phyloP scores from a whole-genome alignment of 805 yeast genomes.

The Wickerhamiella domercqiae region DNA sequence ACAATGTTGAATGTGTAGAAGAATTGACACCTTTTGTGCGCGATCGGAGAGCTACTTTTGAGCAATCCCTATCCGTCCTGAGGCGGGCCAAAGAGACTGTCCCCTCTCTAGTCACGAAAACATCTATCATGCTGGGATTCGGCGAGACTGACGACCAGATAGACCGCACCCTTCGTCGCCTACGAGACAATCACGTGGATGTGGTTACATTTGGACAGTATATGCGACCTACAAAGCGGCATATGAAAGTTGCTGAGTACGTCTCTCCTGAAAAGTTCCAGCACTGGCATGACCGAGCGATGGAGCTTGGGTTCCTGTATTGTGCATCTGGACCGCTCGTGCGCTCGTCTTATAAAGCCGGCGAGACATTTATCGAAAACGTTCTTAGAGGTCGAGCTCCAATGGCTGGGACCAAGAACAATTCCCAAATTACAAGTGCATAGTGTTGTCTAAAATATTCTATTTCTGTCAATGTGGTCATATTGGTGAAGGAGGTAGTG shows the following conservation, averaged over 20 bases:
- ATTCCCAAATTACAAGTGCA: background rate
- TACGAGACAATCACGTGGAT: constrained; percentile 67
- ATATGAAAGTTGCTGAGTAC: constrained; percentile 94
- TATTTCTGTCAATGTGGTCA: background rate
- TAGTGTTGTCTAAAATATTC: constrained; percentile 23
- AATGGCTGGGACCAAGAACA: constrained; percentile 21
- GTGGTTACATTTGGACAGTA: constrained; percentile 98
- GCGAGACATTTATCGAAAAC: constrained; percentile 93
- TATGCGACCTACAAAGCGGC: constrained; percentile 97
- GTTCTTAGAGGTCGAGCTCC: constrained; percentile 33
- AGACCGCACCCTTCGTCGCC: constrained; percentile 54
- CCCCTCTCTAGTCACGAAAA: constrained; percentile 70
- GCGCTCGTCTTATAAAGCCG: constrained; percentile 94
- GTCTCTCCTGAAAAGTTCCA: constrained; percentile 89
- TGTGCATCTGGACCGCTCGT: constrained; percentile 97
- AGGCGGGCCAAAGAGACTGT: constrained; percentile 64
- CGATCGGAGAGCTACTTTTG: constrained; percentile 91
- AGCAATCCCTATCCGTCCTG: constrained; percentile 70
- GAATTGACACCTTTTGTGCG: constrained; percentile 86
- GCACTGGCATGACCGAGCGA: constrained; percentile 75
- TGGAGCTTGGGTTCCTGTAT: constrained; percentile 79
- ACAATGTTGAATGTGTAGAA: constrained; percentile 92
- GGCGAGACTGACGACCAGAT: constrained; percentile 93
- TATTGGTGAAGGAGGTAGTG: background rate
- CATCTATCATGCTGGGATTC: constrained; percentile 89